Evolutionary conservation across 306 rosid species (phyloP), one percentile per base, ranked within the genome.

Genomic region (Ochetophila trinervis): DNA sequence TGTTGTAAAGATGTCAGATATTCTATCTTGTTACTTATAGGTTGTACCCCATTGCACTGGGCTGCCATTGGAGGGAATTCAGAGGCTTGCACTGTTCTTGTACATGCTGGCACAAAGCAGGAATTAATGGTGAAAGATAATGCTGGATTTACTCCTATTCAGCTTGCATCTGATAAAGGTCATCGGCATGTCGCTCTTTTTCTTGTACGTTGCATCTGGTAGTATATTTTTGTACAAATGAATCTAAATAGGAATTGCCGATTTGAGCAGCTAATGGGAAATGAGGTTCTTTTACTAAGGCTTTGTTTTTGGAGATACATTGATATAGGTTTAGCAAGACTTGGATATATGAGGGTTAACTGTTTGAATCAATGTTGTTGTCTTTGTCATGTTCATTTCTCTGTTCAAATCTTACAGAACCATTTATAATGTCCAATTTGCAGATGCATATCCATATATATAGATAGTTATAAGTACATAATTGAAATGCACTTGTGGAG

Each of bases 21-120:
- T 73, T 65, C 71, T 64, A 65, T 51, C 65, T 55, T 11, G 35
- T 63, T 69, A 13, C 55, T 51, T 47, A 69, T 74, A 89, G 98
- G 98, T 75, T 86, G 96, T 83, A 86, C 98, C 19, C 97, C 98
- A 0, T 69, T 93, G 90, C 98, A 93, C 73, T 93, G 97, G 98
- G 97, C 97, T 80, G 91, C 94, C 57, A 53, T 81, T 75, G 56
- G 79, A 61, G 98, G 97, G 72, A 56, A 86, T 58, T 56, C 85
- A 72, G 97, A 93, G 76, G 96, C 80, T 30, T 93, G 98, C 44
- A 79, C 96, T 40, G 88, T 93, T 61, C 98, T 93, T 76, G 91
- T 93, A 57, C 95, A 93, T 78, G 82, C 96, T 10, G 94, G 98
- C 76, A 75, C 87, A 23, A 93, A 93, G 83, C 76, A 86, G 77